A percentile compares a stretch with the other conserved stretches of the same genome.
phyloP scores from a whole-genome alignment of 129 eudicot species.

The Chrysanthemum seticuspe region DNA sequence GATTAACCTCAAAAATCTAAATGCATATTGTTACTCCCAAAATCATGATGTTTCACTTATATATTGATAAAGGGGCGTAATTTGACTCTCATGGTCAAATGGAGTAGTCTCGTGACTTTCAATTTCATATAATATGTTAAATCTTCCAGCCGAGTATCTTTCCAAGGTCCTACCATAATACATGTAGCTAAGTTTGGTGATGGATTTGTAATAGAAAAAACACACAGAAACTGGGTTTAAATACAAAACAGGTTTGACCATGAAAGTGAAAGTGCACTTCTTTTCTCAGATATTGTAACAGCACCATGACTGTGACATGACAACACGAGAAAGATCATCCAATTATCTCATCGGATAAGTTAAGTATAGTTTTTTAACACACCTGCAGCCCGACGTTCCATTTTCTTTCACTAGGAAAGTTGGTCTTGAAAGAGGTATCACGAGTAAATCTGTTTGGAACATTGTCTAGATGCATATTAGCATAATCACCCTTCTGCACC shows the following conservation, averaged over 20 bases:
- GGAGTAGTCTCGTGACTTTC: too few species aligned
- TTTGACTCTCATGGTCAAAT: too few species aligned
- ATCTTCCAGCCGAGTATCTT: too few species aligned
- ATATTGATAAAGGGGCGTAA: too few species aligned
- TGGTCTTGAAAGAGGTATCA: slow-evolving; percentile 31
- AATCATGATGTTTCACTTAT: too few species aligned
- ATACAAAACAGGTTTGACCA: slow-evolving; percentile 6
- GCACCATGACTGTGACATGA: neutral
- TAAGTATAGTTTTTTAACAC: neutral
- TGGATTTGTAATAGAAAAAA: too few species aligned
- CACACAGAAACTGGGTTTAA: neutral
- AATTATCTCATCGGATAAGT: neutral
- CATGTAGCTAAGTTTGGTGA: too few species aligned
- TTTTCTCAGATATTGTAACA: neutral
- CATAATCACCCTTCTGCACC: slow-evolving; percentile 48
- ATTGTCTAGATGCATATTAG: slow-evolving; percentile 37
- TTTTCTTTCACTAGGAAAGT: slow-evolving; percentile 47
- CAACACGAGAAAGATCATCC: neutral
- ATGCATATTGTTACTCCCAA: too few species aligned
- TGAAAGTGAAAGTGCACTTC: slow-evolving; percentile 14
- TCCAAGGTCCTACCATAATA: too few species aligned
- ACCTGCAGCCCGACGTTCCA: slow-evolving; percentile 79
- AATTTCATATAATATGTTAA: too few species aligned
- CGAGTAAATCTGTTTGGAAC: slow-evolving; percentile 29
- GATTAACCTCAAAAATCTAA: too few species aligned